Base-by-base conservation (phyloP, 495 filamentous ascomycete genomes). In the Cetradonia linearis region DNA sequence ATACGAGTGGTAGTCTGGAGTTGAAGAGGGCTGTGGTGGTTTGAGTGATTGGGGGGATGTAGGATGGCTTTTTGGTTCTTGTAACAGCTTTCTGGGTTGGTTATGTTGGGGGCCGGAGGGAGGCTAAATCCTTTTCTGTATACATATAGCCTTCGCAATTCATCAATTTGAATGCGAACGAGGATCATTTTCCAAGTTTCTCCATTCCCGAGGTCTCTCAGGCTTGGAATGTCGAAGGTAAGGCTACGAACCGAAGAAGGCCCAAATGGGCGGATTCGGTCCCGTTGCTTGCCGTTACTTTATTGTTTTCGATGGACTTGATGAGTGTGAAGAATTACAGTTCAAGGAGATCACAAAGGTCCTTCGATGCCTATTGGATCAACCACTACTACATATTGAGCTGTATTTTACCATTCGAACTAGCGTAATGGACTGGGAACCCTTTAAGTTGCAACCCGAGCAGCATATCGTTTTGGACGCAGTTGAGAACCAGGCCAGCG, bases 1-100 rank as follows among this genome's bases (percentile, higher is more conserved):
- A 52, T 44, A 10, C 54, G 14, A 46, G 37, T 48, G 60, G 14
- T 52, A 60, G 60, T 5, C 25, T 67, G 30, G 62, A 65, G 18
- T 62, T 63, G 20, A 59, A 54, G 33, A 20, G 18, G 47, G 23
- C 46, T 25, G 20, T 16, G 47, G 16, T 36, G n/a, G 20, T 31
- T 31, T 54, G 50, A 11, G 10, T 54, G 31, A 54, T 54, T 54
- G 50, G 50, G 23, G n/a, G 28, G 11, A 23, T 13, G 28, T 16
- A 13, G 16, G 14, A 13, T 36, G 9, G 8, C 10, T 18, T 20
- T 23, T 34, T 5, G 1, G 10, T 36, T 25, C 27, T n/a, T 34
- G 50, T 53, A n/a, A 53, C 16, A 53, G 18, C 20, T 53, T 36
- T 2, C n/a, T n/a, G n/a, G n/a, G n/a, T n/a, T n/a, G n/a, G n/a